Base-by-base conservation (phyloP, 1,139 yeast genomes). In the Zygosaccharomyces sapae region DNA sequence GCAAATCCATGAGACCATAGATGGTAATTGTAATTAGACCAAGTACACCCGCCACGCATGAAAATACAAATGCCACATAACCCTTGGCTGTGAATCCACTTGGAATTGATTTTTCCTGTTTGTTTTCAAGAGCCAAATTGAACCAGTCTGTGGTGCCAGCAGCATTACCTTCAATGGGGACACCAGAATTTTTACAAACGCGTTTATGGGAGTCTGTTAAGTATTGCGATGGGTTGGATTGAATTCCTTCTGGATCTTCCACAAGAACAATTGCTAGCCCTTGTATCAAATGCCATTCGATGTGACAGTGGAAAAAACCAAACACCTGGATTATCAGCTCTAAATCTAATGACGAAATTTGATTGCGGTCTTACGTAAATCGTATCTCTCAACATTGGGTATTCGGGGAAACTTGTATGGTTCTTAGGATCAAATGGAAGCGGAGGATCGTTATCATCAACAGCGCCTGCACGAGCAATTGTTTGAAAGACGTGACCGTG, bases 271-370 rank as follows among this genome's bases (percentile, higher is more conserved):
- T 63, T 35, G 89, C 90, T 53, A 88, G 74, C 54, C 96, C 96
- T 69, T 87, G 96, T 61, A 80, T 80, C 73, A 88, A 76, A 72
- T 88, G 96, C 96, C 96, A 88, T 61, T 88, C 96, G 57, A 88
- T 83, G 62, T 88, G 96, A 70, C 96, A 88, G 67, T 88, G 96
- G 86, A n/a, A 88, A 88, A 61, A 84, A 74, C 95, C 95, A 87
- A 38, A 86, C 87, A 63, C 96, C 96, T 24, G 96, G 96, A 66
- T 87, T 86, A 61, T 83, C 80, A 45, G 95, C 87, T 55, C 73
- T 76, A 69, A 86, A 86, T 61, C 95, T 74, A 19, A 76, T 66
- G 12, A 76, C 78, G 60, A 87, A 75, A 67, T 82, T 81, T 27
- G 90, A 86, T 57, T 81, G 82, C 25, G 86, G 81, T 54, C 76